phyloP scores from a whole-genome alignment of 305 asterid species.

The Fraxinus platypoda region DNA sequence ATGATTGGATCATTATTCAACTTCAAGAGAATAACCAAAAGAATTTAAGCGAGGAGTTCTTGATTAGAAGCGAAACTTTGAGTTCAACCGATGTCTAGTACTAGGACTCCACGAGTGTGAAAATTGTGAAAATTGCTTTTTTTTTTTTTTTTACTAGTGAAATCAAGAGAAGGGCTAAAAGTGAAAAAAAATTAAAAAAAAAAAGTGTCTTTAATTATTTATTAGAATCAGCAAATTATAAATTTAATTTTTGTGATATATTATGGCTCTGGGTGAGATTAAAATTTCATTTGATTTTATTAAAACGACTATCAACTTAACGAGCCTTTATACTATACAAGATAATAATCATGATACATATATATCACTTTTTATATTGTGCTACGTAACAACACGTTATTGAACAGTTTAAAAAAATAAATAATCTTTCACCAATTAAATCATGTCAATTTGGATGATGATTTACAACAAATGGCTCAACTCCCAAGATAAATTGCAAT shows the following conservation, averaged over 20 bases:
- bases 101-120: not conserved
- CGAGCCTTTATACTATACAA: not conserved
- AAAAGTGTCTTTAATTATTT: not conserved
- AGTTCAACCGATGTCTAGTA: not conserved
- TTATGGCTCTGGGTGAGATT: no score
- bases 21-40: not conserved
- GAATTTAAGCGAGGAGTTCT: not conserved
- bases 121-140: no score
- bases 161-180: not conserved
- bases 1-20: no score
- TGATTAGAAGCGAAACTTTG: not conserved
- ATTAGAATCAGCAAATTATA: not conserved
- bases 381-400: no score
- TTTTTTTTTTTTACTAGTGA: not conserved
- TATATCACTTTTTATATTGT: no score
- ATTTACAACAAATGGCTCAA: no score
- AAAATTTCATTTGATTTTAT: no score
- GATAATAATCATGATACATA: not conserved
- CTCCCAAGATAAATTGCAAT: not conserved
- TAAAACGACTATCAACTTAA: not conserved
- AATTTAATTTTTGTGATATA: not conserved
- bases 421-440: no score
- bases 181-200: no score
- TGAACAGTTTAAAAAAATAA: no score
- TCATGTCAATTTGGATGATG: no score